Percentiles rank a stretch among this genome's conserved stretches.
Conservation (phyloP, 805 yeast genomes). For the Starmerella stigmatis region DNA sequence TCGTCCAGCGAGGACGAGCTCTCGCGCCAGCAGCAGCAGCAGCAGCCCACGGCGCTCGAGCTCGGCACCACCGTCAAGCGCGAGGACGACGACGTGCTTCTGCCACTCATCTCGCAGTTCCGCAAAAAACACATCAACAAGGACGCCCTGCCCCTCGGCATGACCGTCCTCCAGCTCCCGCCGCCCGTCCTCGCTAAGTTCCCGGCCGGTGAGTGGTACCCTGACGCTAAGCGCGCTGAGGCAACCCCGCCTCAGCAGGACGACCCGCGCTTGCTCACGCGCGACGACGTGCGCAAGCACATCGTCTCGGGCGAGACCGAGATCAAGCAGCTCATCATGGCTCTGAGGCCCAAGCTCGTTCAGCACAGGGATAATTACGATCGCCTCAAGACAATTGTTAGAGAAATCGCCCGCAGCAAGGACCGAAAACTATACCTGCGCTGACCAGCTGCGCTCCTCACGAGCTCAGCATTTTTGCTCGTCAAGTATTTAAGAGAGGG, state of each 20-base stretch:
- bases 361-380: conserved; percentile 54
- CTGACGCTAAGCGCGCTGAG: conserved; percentile 35
- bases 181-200: conserved; percentile 50
- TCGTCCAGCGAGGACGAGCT: conserved; percentile 35
- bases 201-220: conserved; percentile 81
- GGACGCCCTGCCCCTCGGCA: conserved; percentile 39
- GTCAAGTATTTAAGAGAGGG: no score
- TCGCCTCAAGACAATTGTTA: conserved; percentile 48
- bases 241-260: conserved; percentile 23
- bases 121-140: conserved; percentile 31
- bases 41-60: conserved; percentile 30
- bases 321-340: conserved; percentile 51
- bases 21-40: conserved; percentile 11
- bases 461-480: no score
- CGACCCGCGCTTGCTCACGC: conserved; percentile 43
- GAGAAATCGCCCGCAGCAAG: conserved; percentile 45
- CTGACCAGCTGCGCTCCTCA: not conserved
- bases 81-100: conserved; percentile 14
- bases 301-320: conserved; percentile 40
- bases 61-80: conserved; percentile 8
- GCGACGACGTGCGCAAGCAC: conserved; percentile 57
- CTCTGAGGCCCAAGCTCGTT: conserved; percentile 51
- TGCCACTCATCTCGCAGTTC: conserved; percentile 27
- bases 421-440: conserved; percentile 33
- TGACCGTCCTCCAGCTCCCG: conserved; percentile 56